Conservation (phyloP, 2,329 filamentous ascomycete species). For the Arthrobotrys pseudoclavata region DNA sequence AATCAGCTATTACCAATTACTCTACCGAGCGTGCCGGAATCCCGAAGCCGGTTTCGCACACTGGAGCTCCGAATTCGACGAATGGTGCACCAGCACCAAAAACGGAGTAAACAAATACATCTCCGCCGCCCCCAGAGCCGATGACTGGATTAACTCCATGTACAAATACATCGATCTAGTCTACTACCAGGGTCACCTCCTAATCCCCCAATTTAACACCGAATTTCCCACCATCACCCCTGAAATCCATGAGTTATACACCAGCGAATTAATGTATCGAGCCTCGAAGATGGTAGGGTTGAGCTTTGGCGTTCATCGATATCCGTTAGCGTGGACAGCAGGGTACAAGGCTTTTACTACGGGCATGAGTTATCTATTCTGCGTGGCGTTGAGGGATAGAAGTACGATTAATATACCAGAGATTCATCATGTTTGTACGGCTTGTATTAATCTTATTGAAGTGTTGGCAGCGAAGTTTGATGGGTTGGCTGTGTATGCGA, state of each 20-base stretch:
- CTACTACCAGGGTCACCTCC: conserved; percentile 47
- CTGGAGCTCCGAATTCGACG: conserved; percentile 36
- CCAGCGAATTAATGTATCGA: conserved; percentile 44
- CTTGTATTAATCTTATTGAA: conserved; percentile 57
- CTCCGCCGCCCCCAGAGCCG: neutral
- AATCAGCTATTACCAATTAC: conserved; percentile 47
- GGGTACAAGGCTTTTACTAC: conserved; percentile 58
- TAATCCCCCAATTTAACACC: conserved; percentile 53
- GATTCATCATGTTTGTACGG: conserved; percentile 50
- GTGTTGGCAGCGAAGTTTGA: conserved; percentile 41
- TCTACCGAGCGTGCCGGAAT: conserved; percentile 47
- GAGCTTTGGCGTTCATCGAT: conserved; percentile 52
- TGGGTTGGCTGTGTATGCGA: conserved; percentile 42
- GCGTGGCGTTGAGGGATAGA: conserved; percentile 40
- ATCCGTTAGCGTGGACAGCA: conserved; percentile 53
- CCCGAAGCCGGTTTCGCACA: conserved; percentile 37
- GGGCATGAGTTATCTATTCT: conserved; percentile 48
- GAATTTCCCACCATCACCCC: conserved; percentile 47
- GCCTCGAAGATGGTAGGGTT: conserved; percentile 51
- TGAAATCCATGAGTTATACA: conserved; percentile 25
- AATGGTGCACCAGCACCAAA: conserved; percentile 47
- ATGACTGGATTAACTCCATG: conserved; percentile 47
- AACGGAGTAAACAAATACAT: conserved; percentile 24
- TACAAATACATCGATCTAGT: conserved; percentile 54
- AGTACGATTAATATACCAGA: conserved; percentile 33